Conservation (phyloP, 1,139 yeast species). For the Yamadazyma sp. region DNA sequence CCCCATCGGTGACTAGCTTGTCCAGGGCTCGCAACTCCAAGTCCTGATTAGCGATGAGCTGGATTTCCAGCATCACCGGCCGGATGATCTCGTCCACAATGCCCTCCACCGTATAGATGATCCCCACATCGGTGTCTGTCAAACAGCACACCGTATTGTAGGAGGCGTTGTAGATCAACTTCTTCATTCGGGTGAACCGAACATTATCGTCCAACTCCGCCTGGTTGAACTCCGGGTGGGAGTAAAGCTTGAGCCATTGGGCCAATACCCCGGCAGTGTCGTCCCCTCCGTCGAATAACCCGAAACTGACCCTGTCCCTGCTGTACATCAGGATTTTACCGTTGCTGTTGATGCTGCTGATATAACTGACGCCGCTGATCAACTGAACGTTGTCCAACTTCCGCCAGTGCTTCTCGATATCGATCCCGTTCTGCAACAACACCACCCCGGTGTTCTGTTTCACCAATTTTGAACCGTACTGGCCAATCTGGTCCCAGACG, state of each 20-base stretch:
- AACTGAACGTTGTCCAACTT: constrained; percentile 17
- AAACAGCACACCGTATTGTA: constrained; percentile 34
- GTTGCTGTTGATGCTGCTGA: constrained; percentile 23
- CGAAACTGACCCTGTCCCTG: constrained; percentile 25
- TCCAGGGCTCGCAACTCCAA: constrained; percentile 16
- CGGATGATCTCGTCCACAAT: constrained; percentile 12
- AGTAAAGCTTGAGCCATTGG: constrained; percentile 25
- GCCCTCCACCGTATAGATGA: constrained; percentile 14
- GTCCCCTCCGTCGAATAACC: constrained; percentile 13
- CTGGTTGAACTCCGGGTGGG: constrained; percentile 15
- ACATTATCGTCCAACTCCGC: constrained; percentile 22
- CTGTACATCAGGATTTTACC: constrained; percentile 29
- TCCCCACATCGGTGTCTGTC: constrained; percentile 30
- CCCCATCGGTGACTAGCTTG: constrained; percentile 17
- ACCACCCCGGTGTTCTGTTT: constrained; percentile 19
- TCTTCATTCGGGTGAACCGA: constrained; percentile 28
- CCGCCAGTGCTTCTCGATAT: constrained; percentile 29
- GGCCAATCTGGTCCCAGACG: constrained; percentile 24
- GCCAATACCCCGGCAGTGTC: constrained; percentile 4
- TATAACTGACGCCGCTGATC: constrained; percentile 27
- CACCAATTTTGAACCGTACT: constrained; percentile 9
- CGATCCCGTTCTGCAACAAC: constrained; percentile 36
- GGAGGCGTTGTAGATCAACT: constrained; percentile 36
- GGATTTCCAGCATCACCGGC: constrained; percentile 29
- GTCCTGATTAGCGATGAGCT: constrained; percentile 24